These are phyloP conservation scores for Grigorovia jiainica DNA, from an alignment of 805 yeast genomes.

Conservation along the genomic window DNA sequence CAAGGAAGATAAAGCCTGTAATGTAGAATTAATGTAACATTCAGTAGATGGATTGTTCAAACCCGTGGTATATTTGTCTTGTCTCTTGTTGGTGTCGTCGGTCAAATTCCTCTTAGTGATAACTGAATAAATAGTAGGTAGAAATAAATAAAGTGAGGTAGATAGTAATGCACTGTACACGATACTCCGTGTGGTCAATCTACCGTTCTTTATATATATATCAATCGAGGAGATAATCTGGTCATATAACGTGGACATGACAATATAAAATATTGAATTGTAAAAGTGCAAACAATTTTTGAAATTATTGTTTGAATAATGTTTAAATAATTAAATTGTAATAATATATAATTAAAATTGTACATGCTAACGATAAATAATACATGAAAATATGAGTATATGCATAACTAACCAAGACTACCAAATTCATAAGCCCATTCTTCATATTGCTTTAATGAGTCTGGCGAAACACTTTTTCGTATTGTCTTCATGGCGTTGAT, in stretches of 20 bases:
- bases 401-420: conserved; percentile 50
- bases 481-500: conserved; percentile 64
- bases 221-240: too few relatives aligned
- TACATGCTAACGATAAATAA: too few relatives aligned
- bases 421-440: conserved; percentile 87
- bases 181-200: too few relatives aligned
- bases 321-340: not conserved
- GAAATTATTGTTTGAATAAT: too few relatives aligned
- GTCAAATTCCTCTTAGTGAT: conserved; percentile 20
- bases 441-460: conserved; percentile 70
- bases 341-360: not conserved
- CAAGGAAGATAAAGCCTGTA: conserved; percentile 67
- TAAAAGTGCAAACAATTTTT: too few relatives aligned
- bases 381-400: not conserved
- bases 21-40: conserved; percentile 83
- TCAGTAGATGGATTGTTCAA: conserved; percentile 74
- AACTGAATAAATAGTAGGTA: conserved; percentile 10
- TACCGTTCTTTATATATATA: too few relatives aligned
- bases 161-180: too few relatives aligned
- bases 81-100: conserved; percentile 33
- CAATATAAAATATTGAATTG: too few relatives aligned
- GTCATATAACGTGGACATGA: too few relatives aligned
- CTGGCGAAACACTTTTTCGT: conserved; percentile 80
- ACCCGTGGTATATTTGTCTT: conserved; percentile 74
- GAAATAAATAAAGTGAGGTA: conserved; percentile 14